These are phyloP conservation scores for Orychophragmus violaceus DNA, from an alignment of 345 rosid genomes.

Conservation along the genomic window DNA sequence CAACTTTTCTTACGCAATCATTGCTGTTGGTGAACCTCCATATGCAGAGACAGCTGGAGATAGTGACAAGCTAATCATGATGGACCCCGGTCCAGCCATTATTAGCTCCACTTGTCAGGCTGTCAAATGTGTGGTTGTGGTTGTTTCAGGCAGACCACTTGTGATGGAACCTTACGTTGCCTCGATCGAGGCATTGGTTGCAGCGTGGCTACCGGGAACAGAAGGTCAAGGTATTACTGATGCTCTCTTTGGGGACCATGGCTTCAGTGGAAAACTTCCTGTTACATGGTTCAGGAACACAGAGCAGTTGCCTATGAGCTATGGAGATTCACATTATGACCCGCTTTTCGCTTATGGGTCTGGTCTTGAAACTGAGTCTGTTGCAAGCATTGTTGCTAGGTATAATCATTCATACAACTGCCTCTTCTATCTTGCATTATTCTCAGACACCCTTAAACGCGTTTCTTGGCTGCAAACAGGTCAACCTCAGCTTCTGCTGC, in stretches of 20 bases:
- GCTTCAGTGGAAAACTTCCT: conserved; percentile 79
- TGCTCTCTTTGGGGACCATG: conserved; percentile 76
- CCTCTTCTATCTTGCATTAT: neutral
- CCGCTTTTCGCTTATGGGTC: conserved; percentile 77
- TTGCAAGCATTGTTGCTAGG: conserved; percentile 56
- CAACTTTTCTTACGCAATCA: conserved; percentile 67
- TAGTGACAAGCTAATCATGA: conserved; percentile 56
- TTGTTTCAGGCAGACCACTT: conserved; percentile 84
- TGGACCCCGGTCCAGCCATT: conserved; percentile 58
- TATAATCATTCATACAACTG: conserved; percentile 7
- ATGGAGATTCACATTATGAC: conserved; percentile 67
- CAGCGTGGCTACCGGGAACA: conserved; percentile 94
- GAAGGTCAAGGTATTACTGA: conserved; percentile 94
- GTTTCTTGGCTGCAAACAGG: conserved; percentile 28
- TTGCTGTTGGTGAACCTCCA: conserved; percentile 76
- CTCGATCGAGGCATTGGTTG: conserved; percentile 65
- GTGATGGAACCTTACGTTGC: conserved; percentile 70
- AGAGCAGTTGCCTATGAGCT: conserved; percentile 90
- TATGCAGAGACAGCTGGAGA: conserved; percentile 86
- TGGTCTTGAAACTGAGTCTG: conserved; percentile 73
- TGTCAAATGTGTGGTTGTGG: conserved; percentile 69
- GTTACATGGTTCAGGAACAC: conserved; percentile 82
- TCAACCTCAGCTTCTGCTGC: conserved; percentile 41
- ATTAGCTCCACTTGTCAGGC: conserved; percentile 57
- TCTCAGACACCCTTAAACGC: neutral